Evolutionary conservation across 495 filamentous ascomycete genomes (phyloP).

Genomic region (Friedmanniomyces endolithicus): DNA sequence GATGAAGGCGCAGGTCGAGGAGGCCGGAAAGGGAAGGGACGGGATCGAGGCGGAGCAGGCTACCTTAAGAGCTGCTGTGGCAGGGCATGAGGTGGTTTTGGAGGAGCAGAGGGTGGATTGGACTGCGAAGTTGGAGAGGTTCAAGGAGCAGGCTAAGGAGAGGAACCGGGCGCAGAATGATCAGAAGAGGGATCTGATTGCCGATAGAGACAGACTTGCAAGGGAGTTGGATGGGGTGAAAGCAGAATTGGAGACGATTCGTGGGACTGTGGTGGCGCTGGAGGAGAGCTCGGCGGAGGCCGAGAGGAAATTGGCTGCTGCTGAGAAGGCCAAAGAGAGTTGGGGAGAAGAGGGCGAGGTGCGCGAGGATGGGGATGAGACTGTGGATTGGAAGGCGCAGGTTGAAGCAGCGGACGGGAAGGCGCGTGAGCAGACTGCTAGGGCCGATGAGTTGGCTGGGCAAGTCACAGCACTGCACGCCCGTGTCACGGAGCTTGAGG

Average conservation of each 20-base stretch:
- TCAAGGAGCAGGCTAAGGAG: constrained; percentile 51
- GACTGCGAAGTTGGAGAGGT: constrained; percentile 33
- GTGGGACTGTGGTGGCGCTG: too few species aligned
- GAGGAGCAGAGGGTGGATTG: constrained; percentile 37
- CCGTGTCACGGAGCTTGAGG: constrained; percentile 35
- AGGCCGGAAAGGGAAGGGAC: too few species aligned
- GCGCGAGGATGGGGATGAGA: constrained; percentile 21
- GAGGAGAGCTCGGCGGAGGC: constrained; percentile 36
- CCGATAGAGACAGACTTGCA: constrained; percentile 35
- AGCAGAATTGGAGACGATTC: constrained; percentile 29
- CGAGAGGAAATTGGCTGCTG: constrained; percentile 20
- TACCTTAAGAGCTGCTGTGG: constrained; percentile 45
- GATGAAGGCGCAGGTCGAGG: constrained; percentile 60
- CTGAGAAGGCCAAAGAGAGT: constrained; percentile 9
- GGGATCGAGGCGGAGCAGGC: constrained; percentile 46
- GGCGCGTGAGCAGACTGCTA: constrained; percentile 31
- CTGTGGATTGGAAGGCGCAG: constrained; percentile 21
- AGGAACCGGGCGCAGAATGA: constrained; percentile 40
- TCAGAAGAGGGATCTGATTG: constrained; percentile 40
- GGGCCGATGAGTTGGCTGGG: constrained; percentile 22
- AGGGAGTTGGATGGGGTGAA: constrained; percentile 16
- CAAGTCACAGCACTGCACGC: constrained; percentile 19
- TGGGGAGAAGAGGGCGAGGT: constrained; percentile 30
- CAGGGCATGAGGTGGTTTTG: constrained; percentile 36
- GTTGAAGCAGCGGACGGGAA: constrained; percentile 35